phyloP scores from a whole-genome alignment of 495 filamentous ascomycete genomes.

The Penicillium soppii region DNA sequence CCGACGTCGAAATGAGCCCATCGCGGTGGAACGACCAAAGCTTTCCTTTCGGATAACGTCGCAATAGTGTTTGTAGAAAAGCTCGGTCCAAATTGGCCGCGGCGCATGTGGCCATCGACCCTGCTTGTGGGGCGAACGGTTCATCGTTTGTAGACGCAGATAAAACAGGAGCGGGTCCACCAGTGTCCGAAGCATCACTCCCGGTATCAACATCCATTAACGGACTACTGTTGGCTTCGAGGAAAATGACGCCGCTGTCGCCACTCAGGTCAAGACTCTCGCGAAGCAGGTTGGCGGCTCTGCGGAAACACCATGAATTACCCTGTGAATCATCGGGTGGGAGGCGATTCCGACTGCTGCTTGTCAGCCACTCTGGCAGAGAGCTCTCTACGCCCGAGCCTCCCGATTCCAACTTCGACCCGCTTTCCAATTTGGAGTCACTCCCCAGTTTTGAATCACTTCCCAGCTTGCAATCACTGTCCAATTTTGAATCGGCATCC shows the following conservation, averaged over 20 bases:
- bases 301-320: slow-evolving; percentile 49
- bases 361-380: slow-evolving; percentile 40
- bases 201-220: slow-evolving; percentile 31
- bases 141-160: slow-evolving; percentile 40
- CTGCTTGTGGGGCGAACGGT: slow-evolving; percentile 38
- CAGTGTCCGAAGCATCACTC: slow-evolving; percentile 33
- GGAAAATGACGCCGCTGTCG: slow-evolving; percentile 55
- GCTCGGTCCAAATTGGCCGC: slow-evolving; percentile 37
- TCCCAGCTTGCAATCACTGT: not conserved
- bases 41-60: slow-evolving; percentile 60
- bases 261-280: slow-evolving; percentile 53
- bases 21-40: slow-evolving; percentile 65
- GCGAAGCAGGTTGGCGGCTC: slow-evolving; percentile 57
- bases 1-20: slow-evolving; percentile 40
- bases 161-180: slow-evolving; percentile 34
- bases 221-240: slow-evolving; percentile 40
- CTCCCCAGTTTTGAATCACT: not conserved
- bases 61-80: slow-evolving; percentile 52
- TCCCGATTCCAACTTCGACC: slow-evolving; percentile 22
- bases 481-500: not conserved
- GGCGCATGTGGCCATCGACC: slow-evolving; percentile 29
- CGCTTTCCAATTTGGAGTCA: not conserved
- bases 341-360: slow-evolving; percentile 31
- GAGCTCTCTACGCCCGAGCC: slow-evolving; percentile 27
- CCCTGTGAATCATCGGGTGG: slow-evolving; percentile 39